These are phyloP conservation scores for Fusarium sambucinum DNA, from an alignment of 2,329 filamentous ascomycete species.

Conservation along the genomic window DNA sequence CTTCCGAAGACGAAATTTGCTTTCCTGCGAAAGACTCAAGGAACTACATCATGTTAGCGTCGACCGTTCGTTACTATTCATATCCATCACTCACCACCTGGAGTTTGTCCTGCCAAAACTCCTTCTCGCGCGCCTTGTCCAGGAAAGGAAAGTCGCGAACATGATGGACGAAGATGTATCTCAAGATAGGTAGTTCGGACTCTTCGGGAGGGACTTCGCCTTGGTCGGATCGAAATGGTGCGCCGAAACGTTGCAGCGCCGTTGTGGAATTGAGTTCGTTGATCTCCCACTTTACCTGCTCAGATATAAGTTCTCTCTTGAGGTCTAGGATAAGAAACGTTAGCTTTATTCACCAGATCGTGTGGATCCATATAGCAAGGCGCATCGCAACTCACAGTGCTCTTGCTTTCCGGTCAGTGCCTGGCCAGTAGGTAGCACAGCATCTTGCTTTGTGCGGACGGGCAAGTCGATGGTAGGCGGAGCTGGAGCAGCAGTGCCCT, in stretches of 20 bases:
- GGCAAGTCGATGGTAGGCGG: slow-evolving; percentile 45
- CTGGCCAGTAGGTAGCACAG: slow-evolving; percentile 58
- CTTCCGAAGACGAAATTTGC: slow-evolving; percentile 96
- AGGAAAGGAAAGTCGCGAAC: slow-evolving; percentile 98
- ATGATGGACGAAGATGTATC: slow-evolving; percentile 98
- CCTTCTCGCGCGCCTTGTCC: slow-evolving; percentile 96
- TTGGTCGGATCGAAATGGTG: slow-evolving; percentile 91
- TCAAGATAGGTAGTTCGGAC: slow-evolving; percentile 90
- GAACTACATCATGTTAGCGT: slow-evolving; percentile 69
- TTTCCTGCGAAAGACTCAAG: slow-evolving; percentile 97
- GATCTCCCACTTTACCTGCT: slow-evolving; percentile 92
- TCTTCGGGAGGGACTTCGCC: slow-evolving; percentile 94
- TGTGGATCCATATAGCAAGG: neutral
- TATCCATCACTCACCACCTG: slow-evolving; percentile 77
- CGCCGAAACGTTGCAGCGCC: slow-evolving; percentile 92
- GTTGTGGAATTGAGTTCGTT: slow-evolving; percentile 94
- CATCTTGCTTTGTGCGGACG: slow-evolving; percentile 49
- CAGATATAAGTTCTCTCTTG: slow-evolving; percentile 92
- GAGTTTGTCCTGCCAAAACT: slow-evolving; percentile 99
- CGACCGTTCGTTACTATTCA: neutral
- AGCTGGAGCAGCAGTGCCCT: slow-evolving; percentile 31
- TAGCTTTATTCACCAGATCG: slow-evolving; percentile 19
- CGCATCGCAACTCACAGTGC: slow-evolving; percentile 75
- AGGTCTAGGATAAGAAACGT: slow-evolving; percentile 68
- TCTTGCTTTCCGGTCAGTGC: slow-evolving; percentile 94